Conservation (phyloP, 306 rosid genomes). For the Vigna unguiculata region DNA sequence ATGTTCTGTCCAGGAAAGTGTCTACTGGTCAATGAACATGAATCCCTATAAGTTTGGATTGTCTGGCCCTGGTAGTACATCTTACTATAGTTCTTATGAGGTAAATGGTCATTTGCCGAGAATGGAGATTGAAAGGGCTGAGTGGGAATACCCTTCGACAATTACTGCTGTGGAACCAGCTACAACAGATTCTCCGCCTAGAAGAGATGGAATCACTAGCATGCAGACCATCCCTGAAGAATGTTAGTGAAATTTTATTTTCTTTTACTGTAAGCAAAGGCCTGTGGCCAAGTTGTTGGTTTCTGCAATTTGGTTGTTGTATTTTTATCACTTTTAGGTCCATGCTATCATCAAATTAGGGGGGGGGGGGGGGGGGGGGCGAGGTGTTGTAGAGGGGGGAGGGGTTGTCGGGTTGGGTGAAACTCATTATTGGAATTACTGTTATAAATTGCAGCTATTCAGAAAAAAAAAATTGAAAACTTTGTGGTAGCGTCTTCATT, state of each 20-base stretch:
- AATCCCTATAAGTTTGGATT: conserved; percentile 75
- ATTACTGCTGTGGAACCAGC: conserved; percentile 59
- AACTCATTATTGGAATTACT: not conserved
- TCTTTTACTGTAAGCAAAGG: not conserved
- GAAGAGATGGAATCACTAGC: conserved; percentile 60
- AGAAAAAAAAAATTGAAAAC: conserved; percentile 17
- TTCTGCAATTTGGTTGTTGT: conserved; percentile 10
- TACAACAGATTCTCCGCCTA: conserved; percentile 59
- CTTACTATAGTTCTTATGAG: conserved; percentile 74
- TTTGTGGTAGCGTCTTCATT: conserved; percentile 16
- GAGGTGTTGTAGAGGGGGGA: not conserved
- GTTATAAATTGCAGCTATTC: conserved; percentile 9
- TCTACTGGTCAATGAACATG: conserved; percentile 93
- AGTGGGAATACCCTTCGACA: conserved; percentile 72
- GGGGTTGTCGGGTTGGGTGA: conserved; percentile 16
- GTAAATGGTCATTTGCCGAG: conserved; percentile 73
- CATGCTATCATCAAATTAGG: conserved; percentile 30
- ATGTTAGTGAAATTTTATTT: conserved; percentile 63
- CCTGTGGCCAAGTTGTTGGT: conserved; percentile 27
- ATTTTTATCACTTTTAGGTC: conserved; percentile 18
- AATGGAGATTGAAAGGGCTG: conserved; percentile 69
- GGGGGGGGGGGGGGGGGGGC: not conserved
- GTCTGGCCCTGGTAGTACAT: conserved; percentile 66
- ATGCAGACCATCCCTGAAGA: conserved; percentile 78
- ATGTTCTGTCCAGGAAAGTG: conserved; percentile 65